Conservation (phyloP, 331 rosid genomes). For the Malus hybrid region DNA sequence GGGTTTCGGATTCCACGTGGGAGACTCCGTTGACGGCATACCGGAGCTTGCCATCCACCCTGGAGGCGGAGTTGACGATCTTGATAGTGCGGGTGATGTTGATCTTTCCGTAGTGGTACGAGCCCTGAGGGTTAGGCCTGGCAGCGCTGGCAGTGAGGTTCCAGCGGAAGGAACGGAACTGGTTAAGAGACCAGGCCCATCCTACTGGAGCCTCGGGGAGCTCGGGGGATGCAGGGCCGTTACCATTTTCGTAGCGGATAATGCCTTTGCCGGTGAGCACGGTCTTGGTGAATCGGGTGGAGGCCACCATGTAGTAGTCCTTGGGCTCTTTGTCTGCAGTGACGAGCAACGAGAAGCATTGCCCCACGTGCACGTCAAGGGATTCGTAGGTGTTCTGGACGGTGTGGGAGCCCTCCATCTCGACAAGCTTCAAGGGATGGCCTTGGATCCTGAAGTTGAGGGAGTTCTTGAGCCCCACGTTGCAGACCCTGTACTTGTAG, state of each 20-base stretch:
- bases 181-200: slow-evolving; percentile 71
- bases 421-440: slow-evolving; percentile 48
- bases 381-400: slow-evolving; percentile 48
- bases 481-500: slow-evolving; percentile 50
- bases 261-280: slow-evolving; percentile 23
- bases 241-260: slow-evolving; percentile 31
- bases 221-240: slow-evolving; percentile 26
- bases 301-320: slow-evolving; percentile 53
- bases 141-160: slow-evolving; percentile 65
- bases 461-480: slow-evolving; percentile 40
- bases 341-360: slow-evolving; percentile 46
- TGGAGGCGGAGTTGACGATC: slow-evolving; percentile 30
- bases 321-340: slow-evolving; percentile 43
- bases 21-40: slow-evolving; percentile 48
- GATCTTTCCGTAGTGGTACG: slow-evolving; percentile 49
- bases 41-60: slow-evolving; percentile 28
- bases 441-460: slow-evolving; percentile 54
- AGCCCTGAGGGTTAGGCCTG: slow-evolving; percentile 66
- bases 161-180: slow-evolving; percentile 55
- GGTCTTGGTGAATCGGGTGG: slow-evolving; percentile 45
- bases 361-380: slow-evolving; percentile 56
- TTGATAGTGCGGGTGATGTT: slow-evolving; percentile 56
- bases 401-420: slow-evolving; percentile 55
- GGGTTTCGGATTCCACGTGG: slow-evolving; percentile 36
- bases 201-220: slow-evolving; percentile 41